Evolutionary conservation across 2,329 filamentous ascomycete genomes (phyloP), one percentile per base, ranked within the genome.

Genomic region (Epichloe sylvatica): DNA sequence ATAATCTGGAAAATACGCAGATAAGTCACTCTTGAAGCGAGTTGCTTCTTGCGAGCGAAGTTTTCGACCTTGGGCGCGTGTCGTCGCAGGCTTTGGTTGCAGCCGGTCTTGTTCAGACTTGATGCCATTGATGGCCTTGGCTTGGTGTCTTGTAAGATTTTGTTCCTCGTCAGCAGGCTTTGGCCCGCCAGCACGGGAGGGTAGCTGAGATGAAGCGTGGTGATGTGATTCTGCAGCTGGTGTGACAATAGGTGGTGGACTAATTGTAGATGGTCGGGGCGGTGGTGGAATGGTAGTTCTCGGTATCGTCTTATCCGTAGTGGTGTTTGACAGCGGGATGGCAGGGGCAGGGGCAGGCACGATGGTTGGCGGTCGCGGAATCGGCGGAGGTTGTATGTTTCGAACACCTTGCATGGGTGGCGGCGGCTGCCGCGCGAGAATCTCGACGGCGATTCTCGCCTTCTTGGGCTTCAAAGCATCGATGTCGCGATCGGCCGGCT

Each of bases 1-100:
- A 66, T 95, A 97, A 61, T 94, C 90, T 47, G 86, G 82, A 62
- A 97, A 96, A 68, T 95, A 97, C 45, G 81, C 78, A 37, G 89
- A 83, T 53, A 97, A 75, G 62, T 96, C 90, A 67, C 89, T 96
- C 74, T 94, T 95, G 68, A 89, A 83, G 57, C 87, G 77, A 47
- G 83, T 83, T 11, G 84, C 85, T 59, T 94, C 88, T 60, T 94
- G 86, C 47, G 88, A 94, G 54, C 91, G 80, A 63, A 96, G 71
- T 62, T 88, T 91, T 60, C 77, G 76, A 55, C 90, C 84, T 57
- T 86, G 82, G 53, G 80, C 71, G 57, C 70, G 69, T 36, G 67
- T 67, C 56, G 74, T 71, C 39, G 66, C 64, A 25, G 65, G 58
- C 46, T 62, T 66, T 36, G 75, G 72, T 59, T 80, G 75, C 56